phyloP scores from a whole-genome alignment of 2,329 filamentous ascomycete species.

The Fusarium sp. region DNA sequence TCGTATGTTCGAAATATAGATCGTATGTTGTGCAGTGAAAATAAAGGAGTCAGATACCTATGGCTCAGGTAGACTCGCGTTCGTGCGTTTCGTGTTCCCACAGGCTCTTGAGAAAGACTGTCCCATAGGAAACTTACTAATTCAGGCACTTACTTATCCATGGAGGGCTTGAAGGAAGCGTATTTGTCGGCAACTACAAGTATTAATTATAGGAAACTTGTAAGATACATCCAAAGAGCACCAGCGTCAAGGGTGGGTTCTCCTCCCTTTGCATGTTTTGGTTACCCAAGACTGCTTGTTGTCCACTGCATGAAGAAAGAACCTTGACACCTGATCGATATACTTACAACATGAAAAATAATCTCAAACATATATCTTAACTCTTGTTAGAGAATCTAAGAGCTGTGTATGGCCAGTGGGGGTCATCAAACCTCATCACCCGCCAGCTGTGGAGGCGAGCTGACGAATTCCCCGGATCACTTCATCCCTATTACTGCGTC shows the following conservation, averaged over 20 bases:
- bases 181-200: no score
- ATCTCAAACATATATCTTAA: background rate
- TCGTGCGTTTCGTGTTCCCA: no score
- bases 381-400: background rate
- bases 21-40: background rate
- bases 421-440: background rate
- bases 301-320: no score
- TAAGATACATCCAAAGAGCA: background rate
- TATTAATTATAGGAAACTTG: background rate
- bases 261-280: no score
- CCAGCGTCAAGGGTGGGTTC: background rate
- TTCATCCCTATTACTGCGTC: background rate
- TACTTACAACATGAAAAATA: background rate
- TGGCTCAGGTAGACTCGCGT: background rate
- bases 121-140: background rate
- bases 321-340: background rate
- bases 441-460: background rate
- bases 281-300: no score
- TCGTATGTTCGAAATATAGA: background rate
- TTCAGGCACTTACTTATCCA: background rate
- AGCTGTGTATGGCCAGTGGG: background rate
- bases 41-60: background rate
- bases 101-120: background rate
- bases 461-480: background rate
- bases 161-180: no score